Evolutionary conservation across 495 filamentous ascomycete species (phyloP).

Genomic region (Platismatia glauca): DNA sequence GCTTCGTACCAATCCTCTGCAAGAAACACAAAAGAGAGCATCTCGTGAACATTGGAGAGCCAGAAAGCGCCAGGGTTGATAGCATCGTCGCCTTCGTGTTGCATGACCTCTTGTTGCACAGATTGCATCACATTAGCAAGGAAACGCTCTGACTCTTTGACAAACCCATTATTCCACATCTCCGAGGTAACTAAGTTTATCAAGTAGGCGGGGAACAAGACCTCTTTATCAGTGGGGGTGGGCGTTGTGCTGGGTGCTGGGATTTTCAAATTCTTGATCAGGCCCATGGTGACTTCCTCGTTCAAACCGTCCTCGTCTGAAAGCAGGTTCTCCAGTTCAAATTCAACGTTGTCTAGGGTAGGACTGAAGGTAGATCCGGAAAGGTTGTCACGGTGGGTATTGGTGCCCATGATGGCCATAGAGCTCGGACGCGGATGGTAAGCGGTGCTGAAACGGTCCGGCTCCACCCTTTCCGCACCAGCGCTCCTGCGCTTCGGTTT

Average conservation of each 20-base stretch:
- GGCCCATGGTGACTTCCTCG: conserved; percentile 88
- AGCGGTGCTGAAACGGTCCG: conserved; percentile 77
- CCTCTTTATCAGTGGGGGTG: conserved; percentile 92
- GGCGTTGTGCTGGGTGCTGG: conserved; percentile 71
- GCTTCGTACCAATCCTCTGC: conserved; percentile 99
- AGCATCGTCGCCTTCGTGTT: conserved; percentile 93
- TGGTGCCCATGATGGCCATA: conserved; percentile 69
- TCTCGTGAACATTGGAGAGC: conserved; percentile 98
- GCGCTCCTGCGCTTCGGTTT: conserved; percentile 94
- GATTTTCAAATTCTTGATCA: conserved; percentile 94
- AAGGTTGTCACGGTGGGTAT: conserved; percentile 52
- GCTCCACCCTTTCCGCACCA: conserved; percentile 73
- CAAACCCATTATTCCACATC: conserved; percentile 99
- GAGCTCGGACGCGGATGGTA: conserved; percentile 94
- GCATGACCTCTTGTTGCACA: conserved; percentile 98
- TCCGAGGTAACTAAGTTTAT: conserved; percentile 99
- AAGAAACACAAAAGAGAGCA: conserved; percentile 98
- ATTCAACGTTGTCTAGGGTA: conserved; percentile 78
- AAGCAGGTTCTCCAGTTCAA: conserved; percentile 85
- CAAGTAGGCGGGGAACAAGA: conserved; percentile 94
- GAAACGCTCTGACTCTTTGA: conserved; percentile 98
- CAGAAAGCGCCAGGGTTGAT: conserved; percentile 98
- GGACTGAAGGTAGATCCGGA: conserved; percentile 64
- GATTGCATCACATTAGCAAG: conserved; percentile 99
- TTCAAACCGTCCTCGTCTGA: conserved; percentile 93